Percentiles rank a stretch among this genome's conserved stretches.
Evolutionary conservation across 441 rosid species (phyloP).

Genomic region (Bocquillonia castaneifolia): DNA sequence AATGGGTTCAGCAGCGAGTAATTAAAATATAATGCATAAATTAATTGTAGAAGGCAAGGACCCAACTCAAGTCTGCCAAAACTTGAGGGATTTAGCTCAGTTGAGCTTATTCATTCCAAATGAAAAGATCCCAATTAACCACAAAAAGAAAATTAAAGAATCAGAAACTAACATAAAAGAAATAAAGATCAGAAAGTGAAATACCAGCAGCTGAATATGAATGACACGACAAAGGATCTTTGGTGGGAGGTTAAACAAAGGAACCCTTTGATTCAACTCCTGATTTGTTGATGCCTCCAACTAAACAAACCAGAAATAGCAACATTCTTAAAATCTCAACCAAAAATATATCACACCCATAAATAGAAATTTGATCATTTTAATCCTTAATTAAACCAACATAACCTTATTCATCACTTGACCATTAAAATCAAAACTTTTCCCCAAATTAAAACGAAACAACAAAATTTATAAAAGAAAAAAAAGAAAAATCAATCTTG

Average conservation of each 20-base stretch:
- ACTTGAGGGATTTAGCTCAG: not conserved
- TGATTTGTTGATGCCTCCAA: constrained; percentile 88
- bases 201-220: constrained; percentile 63
- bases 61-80: not conserved
- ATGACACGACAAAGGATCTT: constrained; percentile 87
- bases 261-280: constrained; percentile 59
- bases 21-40: not conserved
- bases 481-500: constrained; percentile 19
- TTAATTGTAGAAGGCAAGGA: not conserved
- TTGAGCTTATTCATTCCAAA: not conserved
- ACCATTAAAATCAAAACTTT: too few relatives aligned
- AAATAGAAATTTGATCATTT: constrained; percentile 17
- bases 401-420: constrained; percentile 14
- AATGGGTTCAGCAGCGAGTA: not conserved
- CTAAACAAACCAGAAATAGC: constrained; percentile 37
- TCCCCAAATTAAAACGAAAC: constrained; percentile 1
- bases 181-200: constrained; percentile 10
- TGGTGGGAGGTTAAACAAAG: constrained; percentile 60
- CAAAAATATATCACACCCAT: constrained; percentile 9
- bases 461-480: not conserved
- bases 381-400: too few relatives aligned
- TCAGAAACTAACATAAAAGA: not conserved
- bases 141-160: constrained; percentile 6
- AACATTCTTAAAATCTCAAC: constrained; percentile 9
- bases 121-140: constrained; percentile 14